A percentile compares a stretch with the other conserved stretches of the same genome.
These are phyloP conservation scores for Wickerhamiella vanderwaltii DNA, from an alignment of 805 yeast genomes.

Conservation along the genomic window DNA sequence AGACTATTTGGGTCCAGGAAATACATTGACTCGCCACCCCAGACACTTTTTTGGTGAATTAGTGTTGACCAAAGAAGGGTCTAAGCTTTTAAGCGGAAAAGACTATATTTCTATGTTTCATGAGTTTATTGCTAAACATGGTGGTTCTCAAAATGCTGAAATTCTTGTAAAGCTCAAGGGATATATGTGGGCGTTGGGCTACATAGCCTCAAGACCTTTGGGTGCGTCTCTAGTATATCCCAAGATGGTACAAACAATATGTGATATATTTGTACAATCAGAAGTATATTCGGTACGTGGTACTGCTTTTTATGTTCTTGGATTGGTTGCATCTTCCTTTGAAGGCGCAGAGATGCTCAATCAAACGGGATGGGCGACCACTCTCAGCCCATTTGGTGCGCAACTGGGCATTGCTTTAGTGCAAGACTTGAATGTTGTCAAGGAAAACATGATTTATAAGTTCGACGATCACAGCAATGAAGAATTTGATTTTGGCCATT, in stretches of 20 bases:
- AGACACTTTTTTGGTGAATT: conserved; percentile 69
- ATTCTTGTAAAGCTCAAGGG: conserved; percentile 46
- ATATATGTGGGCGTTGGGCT: conserved; percentile 77
- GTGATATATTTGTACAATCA: conserved; percentile 37
- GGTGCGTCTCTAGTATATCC: conserved; percentile 48
- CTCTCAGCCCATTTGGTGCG: conserved; percentile 24
- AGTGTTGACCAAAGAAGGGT: conserved; percentile 71
- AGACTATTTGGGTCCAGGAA: conserved; percentile 21
- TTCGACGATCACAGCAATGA: conserved; percentile 20
- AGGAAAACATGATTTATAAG: neutral
- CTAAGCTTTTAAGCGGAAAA: conserved; percentile 42
- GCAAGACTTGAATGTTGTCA: neutral
- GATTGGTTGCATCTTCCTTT: conserved; percentile 54
- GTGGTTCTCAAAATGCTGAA: conserved; percentile 26
- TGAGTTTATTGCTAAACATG: conserved; percentile 21
- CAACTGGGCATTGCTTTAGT: conserved; percentile 19
- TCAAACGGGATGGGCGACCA: conserved; percentile 62
- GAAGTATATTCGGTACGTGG: conserved; percentile 54
- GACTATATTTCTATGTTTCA: conserved; percentile 31
- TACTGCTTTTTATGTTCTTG: conserved; percentile 64
- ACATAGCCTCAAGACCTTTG: conserved; percentile 56
- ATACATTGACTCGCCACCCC: conserved; percentile 28
- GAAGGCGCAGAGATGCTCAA: conserved; percentile 80
- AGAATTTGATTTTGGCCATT: conserved; percentile 17
- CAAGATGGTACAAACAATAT: conserved; percentile 38